Percentiles rank a stretch among this genome's conserved stretches.
Conservation (phyloP, 768 basidiomycete genomes). For the Phylloporus arenicola region DNA sequence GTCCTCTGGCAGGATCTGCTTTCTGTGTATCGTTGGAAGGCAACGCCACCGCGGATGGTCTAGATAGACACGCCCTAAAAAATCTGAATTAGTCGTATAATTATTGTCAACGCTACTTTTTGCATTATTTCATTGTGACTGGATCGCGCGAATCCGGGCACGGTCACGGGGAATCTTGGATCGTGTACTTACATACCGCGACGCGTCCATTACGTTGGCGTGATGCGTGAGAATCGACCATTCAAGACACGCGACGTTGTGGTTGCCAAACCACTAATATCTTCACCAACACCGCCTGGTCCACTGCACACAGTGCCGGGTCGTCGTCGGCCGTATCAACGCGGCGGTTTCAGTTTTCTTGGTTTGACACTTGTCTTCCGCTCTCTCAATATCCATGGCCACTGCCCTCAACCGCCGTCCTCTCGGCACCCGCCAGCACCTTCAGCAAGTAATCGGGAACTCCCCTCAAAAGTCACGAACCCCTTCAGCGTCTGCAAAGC, state of each 20-base stretch:
- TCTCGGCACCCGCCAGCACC: slow-evolving; percentile 38
- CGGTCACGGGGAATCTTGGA: neutral
- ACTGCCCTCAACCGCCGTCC: slow-evolving; percentile 43
- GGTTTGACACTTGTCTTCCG: neutral
- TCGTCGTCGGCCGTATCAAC: neutral
- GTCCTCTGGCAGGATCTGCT: neutral
- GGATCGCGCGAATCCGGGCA: neutral
- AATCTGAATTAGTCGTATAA: slow-evolving; percentile 19
- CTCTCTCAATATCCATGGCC: slow-evolving; percentile 33
- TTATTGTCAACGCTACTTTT: neutral
- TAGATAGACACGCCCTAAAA: slow-evolving; percentile 22
- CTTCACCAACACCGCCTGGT: slow-evolving; percentile 1
- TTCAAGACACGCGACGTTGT: slow-evolving; percentile 1
- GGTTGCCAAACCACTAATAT: slow-evolving; percentile 2
- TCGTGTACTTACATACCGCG: neutral
- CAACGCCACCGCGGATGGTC: slow-evolving; percentile 5
- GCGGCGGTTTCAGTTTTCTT: slow-evolving; percentile 1
- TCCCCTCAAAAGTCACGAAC: slow-evolving; percentile 34
- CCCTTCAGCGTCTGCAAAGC: slow-evolving; percentile 36
- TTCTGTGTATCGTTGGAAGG: slow-evolving; percentile 12
- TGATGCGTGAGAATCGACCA: slow-evolving; percentile 21
- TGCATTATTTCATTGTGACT: slow-evolving; percentile 1
- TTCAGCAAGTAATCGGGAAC: slow-evolving; percentile 31
- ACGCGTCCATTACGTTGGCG: slow-evolving; percentile 24
- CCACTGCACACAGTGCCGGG: neutral